Conservation (phyloP, 257 asterid species). For the Plantago major region DNA sequence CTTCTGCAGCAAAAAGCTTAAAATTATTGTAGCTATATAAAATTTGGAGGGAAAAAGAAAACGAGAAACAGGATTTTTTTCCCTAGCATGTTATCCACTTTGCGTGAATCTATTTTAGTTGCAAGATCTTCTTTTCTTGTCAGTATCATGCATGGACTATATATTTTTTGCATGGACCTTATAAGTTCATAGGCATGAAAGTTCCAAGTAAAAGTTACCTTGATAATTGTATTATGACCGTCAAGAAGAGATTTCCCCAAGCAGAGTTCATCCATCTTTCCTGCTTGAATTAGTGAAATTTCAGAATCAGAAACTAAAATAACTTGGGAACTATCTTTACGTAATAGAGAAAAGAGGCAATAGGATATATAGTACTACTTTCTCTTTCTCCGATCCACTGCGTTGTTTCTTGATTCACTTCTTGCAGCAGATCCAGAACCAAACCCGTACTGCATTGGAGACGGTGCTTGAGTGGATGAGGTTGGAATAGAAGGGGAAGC, state of each 20-base stretch:
- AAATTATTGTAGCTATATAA: background rate
- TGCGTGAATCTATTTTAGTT: background rate
- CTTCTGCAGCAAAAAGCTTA: background rate
- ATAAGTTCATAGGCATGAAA: background rate
- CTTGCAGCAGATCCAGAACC: conserved; percentile 56
- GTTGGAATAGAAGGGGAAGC: conserved; percentile 32
- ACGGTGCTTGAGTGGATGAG: conserved; percentile 44
- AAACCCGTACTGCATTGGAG: conserved; percentile 58
- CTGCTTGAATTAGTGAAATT: conserved; percentile 33
- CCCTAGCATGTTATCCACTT: background rate
- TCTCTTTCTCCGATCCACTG: conserved; percentile 74
- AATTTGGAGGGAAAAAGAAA: background rate
- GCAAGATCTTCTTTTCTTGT: no score
- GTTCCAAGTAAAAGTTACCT: conserved; percentile 22
- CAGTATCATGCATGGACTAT: no score
- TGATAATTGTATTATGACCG: conserved; percentile 4
- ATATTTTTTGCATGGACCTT: background rate
- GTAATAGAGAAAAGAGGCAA: conserved; percentile 1
- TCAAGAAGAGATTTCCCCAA: background rate
- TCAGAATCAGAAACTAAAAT: background rate
- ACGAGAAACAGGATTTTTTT: background rate
- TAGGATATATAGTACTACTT: conserved; percentile 34
- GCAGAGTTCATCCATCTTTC: conserved; percentile 48
- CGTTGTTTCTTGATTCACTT: conserved; percentile 60
- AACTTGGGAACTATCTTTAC: conserved; percentile 9